Evolutionary conservation across 139 green algal species (phyloP), one percentile per base, ranked within the genome.

Genomic region (Chlamydomonas sphaeroides): DNA sequence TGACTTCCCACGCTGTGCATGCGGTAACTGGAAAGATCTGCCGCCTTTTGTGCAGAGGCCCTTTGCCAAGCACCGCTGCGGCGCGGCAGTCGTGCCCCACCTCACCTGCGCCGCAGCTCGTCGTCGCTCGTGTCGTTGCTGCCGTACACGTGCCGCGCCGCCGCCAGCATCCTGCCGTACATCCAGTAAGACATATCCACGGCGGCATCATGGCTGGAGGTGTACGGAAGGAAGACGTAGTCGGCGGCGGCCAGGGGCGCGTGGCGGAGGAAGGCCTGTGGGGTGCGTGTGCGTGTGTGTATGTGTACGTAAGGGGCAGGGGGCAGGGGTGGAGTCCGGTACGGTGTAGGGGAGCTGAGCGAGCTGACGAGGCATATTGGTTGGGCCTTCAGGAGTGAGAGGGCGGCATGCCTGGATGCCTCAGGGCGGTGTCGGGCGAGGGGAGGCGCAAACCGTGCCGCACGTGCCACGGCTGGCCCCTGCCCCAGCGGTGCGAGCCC

Each of bases 91-190:
- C 61, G 4, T 32, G 32, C 3, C 15, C 41, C 30, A 14, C n/a
- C 14, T 18, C 42, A 78, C 71, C 51, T n/a, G 32, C 28, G n/a
- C 28, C 59, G 74, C 39, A 80, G 39, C 15, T 70, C 74, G 59
- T 80, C 74, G 25, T 70, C 74, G 28, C 59, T 71, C 41, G 74
- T 80, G 1, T 70, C 74, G 41, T 80, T 59, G 41, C 20, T 71
- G 74, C 74, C 74, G 74, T 80, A 83, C 63, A 83, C 76, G 4
- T 65, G 45, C 11, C 63, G 62, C 11, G 76, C 76, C 61, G 63
- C 62, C n/a, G 0, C 63, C 14, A 83, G 28, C 63, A 83, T 65
- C 32, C 20, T 3, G 32, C 45, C 1, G 63, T 83, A 83, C 76
- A 73, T 36, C 15, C 35, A 83, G 61, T 74, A 83, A 45, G 62